phyloP scores from a whole-genome alignment of 169 alveolate genomes.

The Cryptosporidium tyzzeri region DNA sequence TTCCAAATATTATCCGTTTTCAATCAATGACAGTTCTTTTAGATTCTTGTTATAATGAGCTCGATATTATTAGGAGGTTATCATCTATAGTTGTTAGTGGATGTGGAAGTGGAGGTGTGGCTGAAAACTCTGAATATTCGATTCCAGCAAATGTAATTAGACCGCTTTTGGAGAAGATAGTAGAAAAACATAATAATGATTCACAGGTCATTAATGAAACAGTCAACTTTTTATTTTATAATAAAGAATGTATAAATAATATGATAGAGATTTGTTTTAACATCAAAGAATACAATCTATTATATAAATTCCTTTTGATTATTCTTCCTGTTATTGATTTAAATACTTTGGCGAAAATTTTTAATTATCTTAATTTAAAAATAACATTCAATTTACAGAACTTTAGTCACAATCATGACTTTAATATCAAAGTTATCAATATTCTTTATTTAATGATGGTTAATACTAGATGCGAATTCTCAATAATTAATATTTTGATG shows the following conservation, averaged over 20 bases:
- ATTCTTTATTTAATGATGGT: constrained; percentile 22
- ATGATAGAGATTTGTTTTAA: constrained; percentile 35
- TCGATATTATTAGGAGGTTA: constrained; percentile 54
- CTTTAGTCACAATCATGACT: neutral
- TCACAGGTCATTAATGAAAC: constrained; percentile 16
- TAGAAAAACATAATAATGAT: neutral
- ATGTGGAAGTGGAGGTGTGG: too few species aligned
- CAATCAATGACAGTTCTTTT: constrained; percentile 71
- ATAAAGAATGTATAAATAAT: constrained; percentile 18
- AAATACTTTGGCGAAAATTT: neutral
- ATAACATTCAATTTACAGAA: neutral
- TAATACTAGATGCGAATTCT: constrained; percentile 23
- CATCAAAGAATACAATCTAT: neutral
- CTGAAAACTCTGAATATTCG: neutral
- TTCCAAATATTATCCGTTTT: constrained; percentile 73
- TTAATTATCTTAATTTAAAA: neutral
- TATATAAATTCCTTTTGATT: constrained; percentile 4
- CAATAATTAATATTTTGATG: neutral
- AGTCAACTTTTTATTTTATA: constrained; percentile 1
- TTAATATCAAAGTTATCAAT: neutral
- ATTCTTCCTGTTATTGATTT: constrained; percentile 29
- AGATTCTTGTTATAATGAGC: constrained; percentile 27
- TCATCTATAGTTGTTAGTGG: constrained; percentile 1
- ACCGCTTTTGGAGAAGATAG: constrained; percentile 20
- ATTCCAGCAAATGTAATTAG: constrained; percentile 45